Base-by-base conservation (phyloP, 2,329 filamentous ascomycete species). In the Neospermospora avenae region DNA sequence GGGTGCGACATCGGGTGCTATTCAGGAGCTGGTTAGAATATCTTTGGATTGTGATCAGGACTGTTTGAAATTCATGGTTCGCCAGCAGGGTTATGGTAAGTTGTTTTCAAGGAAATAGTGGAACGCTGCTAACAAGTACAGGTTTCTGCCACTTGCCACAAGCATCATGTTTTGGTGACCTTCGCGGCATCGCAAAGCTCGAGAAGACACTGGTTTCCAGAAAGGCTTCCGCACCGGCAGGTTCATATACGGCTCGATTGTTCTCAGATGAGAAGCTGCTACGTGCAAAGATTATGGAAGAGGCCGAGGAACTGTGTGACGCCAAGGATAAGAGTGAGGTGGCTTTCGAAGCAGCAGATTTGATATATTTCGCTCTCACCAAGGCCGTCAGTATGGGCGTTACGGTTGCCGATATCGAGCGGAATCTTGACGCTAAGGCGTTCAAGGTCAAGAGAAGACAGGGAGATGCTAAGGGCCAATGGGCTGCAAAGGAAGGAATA, bases 211-310 rank as follows among this genome's bases (percentile, higher is more conserved):
- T 99, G 14, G 79, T 89, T 65, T 88, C 86, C 42, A 87, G 95
- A 68, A 96, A 95, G 74, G 77, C 83, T 44, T 91, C 89, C 18
- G 93, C 93, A 0, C 93, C 95, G 0, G 83, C 83, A 65, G 93
- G 93, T 1, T 99, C 95, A 13, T 99, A 99, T 75, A 99, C 95
- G 4, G 91, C 92, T 18, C 83, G 93, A 35, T 80, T 99, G 1
- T 99, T 98, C 80, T 93, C 88, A 18, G 95, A 99, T 65, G 85
- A 91, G 68, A 93, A 96, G 74, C 82, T 99, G 58, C 77, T 97
- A 57, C 84, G 90, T 45, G 95, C 95, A 3, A 99, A 99, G 81
- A 97, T 99, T 58, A 96, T 98, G 86, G 95, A 99, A 75, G 95
- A 99, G 75, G 95, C 95, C 0, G 90, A 96, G 71, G 95, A 99